A percentile compares a stretch with the other conserved stretches of the same genome.
These are phyloP conservation scores for Populus davidiana DNA, from an alignment of 345 rosid species.

Conservation along the genomic window DNA sequence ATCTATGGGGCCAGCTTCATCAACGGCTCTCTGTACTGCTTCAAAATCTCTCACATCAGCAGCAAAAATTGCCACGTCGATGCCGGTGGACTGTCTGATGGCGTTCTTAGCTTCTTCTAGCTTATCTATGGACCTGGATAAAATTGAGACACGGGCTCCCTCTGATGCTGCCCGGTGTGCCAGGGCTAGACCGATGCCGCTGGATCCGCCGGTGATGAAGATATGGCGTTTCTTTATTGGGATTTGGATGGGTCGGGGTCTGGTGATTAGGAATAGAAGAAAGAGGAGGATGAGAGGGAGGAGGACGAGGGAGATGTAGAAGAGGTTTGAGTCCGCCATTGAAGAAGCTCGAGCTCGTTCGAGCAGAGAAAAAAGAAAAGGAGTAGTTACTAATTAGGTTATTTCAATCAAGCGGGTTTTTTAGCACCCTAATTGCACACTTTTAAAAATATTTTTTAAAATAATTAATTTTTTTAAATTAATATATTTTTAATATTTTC, in stretches of 20 bases:
- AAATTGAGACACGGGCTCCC: conserved; percentile 74
- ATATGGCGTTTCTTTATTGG: conserved; percentile 73
- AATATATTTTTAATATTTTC: too few species aligned
- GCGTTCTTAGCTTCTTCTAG: conserved; percentile 64
- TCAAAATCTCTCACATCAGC: conserved; percentile 79
- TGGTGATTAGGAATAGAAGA: conserved; percentile 44
- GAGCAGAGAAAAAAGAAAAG: too few species aligned
- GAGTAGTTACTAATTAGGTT: too few species aligned
- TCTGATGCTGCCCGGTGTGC: conserved; percentile 69
- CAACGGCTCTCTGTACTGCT: conserved; percentile 45
- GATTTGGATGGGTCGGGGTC: conserved; percentile 57
- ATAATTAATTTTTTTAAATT: too few species aligned
- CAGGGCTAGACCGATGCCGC: conserved; percentile 78
- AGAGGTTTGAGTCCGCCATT: conserved; percentile 32
- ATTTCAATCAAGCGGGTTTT: too few species aligned
- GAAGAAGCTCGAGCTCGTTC: not conserved
- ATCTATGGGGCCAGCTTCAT: conserved; percentile 63
- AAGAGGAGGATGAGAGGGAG: conserved; percentile 43
- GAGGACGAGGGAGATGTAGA: conserved; percentile 31
- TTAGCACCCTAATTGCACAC: too few species aligned
- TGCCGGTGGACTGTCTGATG: conserved; percentile 62
- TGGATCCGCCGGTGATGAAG: conserved; percentile 88
- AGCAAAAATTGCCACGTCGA: conserved; percentile 60
- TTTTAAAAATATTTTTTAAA: too few species aligned
- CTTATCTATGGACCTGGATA: conserved; percentile 55